Percentiles rank a stretch among this genome's conserved stretches.
These are phyloP conservation scores for Torrubiella hemipterigena DNA, from an alignment of 2,329 filamentous ascomycete genomes.

Conservation along the genomic window DNA sequence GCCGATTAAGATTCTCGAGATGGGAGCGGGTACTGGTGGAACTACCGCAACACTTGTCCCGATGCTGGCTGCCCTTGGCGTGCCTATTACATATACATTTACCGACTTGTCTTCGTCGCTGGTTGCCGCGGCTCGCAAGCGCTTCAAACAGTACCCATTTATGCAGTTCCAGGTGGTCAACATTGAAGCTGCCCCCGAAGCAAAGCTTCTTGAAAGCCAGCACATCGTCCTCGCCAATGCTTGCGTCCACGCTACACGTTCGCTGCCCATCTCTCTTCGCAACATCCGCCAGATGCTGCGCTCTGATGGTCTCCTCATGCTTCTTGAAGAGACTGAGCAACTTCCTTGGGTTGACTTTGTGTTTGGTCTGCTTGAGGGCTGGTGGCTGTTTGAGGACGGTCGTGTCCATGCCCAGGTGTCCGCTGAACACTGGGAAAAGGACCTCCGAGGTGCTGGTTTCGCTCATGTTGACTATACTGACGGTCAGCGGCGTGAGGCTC, in stretches of 20 bases:
- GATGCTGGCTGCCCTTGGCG: constrained; percentile 12
- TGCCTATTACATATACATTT: constrained; percentile 23
- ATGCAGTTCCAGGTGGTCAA: constrained; percentile 18
- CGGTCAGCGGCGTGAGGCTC: constrained; percentile 6
- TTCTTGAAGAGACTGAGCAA: constrained; percentile 20
- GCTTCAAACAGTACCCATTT: constrained; percentile 9
- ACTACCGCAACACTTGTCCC: constrained; percentile 19
- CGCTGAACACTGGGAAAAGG: constrained; percentile 6
- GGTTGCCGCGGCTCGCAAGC: constrained; percentile 16
- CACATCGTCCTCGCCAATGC: constrained; percentile 20
- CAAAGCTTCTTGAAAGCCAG: constrained; percentile 9
- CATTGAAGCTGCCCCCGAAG: constrained; percentile 13
- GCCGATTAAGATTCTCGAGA: constrained; percentile 19
- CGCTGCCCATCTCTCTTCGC: constrained; percentile 8
- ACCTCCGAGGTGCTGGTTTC: constrained; percentile 8
- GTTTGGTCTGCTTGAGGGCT: constrained; percentile 24
- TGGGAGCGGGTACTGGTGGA: constrained; percentile 16
- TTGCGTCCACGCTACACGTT: constrained; percentile 20
- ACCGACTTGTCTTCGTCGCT: constrained; percentile 23
- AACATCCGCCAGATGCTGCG: constrained; percentile 15
- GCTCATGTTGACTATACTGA: constrained; percentile 10
- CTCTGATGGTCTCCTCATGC: constrained; percentile 19
- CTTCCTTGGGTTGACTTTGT: constrained; percentile 20
- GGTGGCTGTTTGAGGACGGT: constrained; percentile 24
- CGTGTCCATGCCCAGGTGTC: constrained; percentile 5